Percentiles rank a stretch among this genome's conserved stretches.
Evolutionary conservation across 164 flowering plant genomes (phyloP).

Genomic region (Vitis rupestris): DNA sequence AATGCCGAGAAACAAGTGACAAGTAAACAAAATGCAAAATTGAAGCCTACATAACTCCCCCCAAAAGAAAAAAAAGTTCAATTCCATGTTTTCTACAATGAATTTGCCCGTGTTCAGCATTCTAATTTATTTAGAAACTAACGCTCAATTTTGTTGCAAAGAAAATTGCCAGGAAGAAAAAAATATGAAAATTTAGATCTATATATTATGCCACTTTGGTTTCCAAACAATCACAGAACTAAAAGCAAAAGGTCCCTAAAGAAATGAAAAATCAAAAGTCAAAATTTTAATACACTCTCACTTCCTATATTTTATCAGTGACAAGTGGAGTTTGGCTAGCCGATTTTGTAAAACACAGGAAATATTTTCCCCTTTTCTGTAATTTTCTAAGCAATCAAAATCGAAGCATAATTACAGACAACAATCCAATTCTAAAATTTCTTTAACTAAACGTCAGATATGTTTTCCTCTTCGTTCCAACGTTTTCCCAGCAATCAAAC

Average conservation of each 20-base stretch:
- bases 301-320: not conserved
- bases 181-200: not conserved
- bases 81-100: too few species aligned
- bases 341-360: too few species aligned
- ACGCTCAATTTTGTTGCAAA: too few species aligned
- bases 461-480: not conserved
- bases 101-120: too few species aligned
- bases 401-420: not conserved
- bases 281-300: not conserved
- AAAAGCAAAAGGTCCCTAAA: too few species aligned
- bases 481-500: not conserved
- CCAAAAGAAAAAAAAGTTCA: not conserved
- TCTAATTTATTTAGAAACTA: too few species aligned
- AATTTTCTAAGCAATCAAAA: too few species aligned
- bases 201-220: not conserved
- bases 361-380: too few species aligned
- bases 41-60: too few species aligned
- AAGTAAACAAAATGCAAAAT: not conserved
- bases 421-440: too few species aligned
- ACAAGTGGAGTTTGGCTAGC: not conserved
- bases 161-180: too few species aligned
- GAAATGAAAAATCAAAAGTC: too few species aligned
- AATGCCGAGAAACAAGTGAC: not conserved
- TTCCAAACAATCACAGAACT: not conserved
- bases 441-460: not conserved